These are phyloP conservation scores for Fusarium acutatum DNA, from an alignment of 2,329 filamentous ascomycete genomes.

Conservation along the genomic window DNA sequence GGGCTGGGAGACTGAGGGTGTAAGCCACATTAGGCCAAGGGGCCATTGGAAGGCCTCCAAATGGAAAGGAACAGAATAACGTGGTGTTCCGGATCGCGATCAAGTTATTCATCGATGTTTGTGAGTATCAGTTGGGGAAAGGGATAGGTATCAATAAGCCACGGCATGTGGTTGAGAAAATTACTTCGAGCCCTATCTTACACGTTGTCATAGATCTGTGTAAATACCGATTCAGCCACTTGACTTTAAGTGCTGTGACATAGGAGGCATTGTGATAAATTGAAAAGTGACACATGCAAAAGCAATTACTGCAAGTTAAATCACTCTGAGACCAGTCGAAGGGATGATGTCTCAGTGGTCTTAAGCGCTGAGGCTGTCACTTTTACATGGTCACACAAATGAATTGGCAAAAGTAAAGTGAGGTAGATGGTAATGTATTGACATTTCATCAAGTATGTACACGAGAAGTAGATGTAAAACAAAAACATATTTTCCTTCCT, in stretches of 20 bases:
- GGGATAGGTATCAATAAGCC: background rate
- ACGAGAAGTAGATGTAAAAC: conserved; percentile 26
- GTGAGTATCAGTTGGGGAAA: conserved; percentile 1
- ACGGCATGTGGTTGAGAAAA: conserved; percentile 19
- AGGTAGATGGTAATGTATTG: conserved; percentile 16
- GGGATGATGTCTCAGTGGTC: conserved; percentile 1
- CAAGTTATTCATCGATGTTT: background rate
- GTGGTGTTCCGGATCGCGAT: background rate
- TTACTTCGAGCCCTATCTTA: background rate
- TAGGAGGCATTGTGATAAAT: background rate
- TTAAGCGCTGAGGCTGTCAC: background rate
- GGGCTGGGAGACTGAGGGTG: conserved; percentile 11
- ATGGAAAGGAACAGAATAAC: background rate
- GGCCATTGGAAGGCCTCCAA: background rate
- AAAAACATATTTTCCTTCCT: conserved; percentile 28
- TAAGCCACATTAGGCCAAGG: conserved; percentile 3
- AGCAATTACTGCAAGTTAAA: background rate
- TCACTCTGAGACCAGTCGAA: background rate
- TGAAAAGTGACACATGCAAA: background rate
- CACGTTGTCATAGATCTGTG: conserved; percentile 13
- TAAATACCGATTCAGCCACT: background rate
- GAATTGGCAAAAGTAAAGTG: background rate
- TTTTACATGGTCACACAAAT: background rate
- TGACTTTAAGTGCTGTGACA: conserved; percentile 12
- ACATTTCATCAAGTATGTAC: conserved; percentile 29